Conservation (phyloP, 2,329 filamentous ascomycete species). For the Exophiala dermatitidis region DNA sequence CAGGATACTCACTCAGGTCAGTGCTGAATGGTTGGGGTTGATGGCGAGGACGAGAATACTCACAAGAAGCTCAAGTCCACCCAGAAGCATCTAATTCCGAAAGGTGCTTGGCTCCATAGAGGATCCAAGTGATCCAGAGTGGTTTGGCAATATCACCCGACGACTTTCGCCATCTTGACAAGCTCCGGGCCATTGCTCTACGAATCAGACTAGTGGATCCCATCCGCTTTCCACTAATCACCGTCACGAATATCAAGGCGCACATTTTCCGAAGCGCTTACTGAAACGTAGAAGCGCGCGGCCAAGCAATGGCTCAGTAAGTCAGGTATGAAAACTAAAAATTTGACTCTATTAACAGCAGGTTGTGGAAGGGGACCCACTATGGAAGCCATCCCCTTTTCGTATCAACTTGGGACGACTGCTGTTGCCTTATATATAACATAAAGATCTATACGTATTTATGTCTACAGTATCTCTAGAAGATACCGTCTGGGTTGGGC, state of each 20-base stretch:
- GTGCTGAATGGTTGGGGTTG: constrained; percentile 1
- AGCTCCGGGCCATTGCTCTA: not conserved
- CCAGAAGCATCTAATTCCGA: constrained; percentile 1
- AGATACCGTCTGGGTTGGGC: no score
- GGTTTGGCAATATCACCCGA: constrained; percentile 1
- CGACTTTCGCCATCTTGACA: constrained; percentile 4
- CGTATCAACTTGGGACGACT: no score
- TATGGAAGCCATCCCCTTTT: no score
- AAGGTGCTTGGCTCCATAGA: not conserved
- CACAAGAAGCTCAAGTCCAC: constrained; percentile 1
- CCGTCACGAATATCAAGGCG: not conserved
- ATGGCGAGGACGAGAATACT: constrained; percentile 1
- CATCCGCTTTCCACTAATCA: not conserved
- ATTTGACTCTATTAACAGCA: no score
- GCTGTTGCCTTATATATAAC: no score
- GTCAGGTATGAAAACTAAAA: no score
- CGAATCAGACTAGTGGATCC: constrained; percentile 1
- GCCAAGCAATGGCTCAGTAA: no score
- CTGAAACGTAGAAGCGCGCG: no score
- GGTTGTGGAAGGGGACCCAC: no score
- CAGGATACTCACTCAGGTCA: constrained; percentile 2
- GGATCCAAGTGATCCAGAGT: not conserved
- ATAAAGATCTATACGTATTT: no score
- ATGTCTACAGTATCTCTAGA: no score
- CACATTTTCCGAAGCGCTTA: no score